A percentile compares a stretch with the other conserved stretches of the same genome.
Conservation (phyloP, 768 basidiomycete genomes). For the Hericium alpestre region DNA sequence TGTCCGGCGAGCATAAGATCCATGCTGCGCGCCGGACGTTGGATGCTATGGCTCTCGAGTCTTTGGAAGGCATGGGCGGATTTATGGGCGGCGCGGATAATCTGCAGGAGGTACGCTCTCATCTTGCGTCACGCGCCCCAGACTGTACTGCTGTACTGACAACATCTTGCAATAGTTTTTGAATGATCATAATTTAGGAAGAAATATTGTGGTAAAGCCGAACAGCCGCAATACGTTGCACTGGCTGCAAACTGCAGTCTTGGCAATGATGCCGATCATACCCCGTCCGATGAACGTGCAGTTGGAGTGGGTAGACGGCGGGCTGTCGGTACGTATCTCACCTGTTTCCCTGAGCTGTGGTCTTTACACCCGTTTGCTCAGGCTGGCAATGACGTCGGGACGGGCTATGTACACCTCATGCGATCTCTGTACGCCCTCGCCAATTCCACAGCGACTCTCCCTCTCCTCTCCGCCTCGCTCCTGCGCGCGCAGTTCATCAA, state of each 20-base stretch:
- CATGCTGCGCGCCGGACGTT: conserved; percentile 41
- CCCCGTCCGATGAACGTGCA: conserved; percentile 29
- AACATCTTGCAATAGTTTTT: conserved; percentile 28
- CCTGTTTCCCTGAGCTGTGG: not conserved
- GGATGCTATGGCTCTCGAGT: conserved; percentile 33
- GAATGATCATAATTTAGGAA: conserved; percentile 34
- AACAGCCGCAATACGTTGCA: conserved; percentile 43
- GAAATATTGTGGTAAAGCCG: conserved; percentile 46
- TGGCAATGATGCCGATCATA: conserved; percentile 41
- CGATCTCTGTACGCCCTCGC: conserved; percentile 56
- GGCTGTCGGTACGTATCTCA: conserved; percentile 3
- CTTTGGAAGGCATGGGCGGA: conserved; percentile 34
- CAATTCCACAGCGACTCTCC: conserved; percentile 41
- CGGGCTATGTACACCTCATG: conserved; percentile 49
- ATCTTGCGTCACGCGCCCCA: not conserved
- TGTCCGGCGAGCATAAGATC: conserved; percentile 51
- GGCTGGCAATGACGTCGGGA: conserved; percentile 13
- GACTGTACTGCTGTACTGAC: not conserved
- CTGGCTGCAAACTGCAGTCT: conserved; percentile 48
- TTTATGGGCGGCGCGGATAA: conserved; percentile 20
- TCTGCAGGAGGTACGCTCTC: conserved; percentile 19
- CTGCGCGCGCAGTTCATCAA: conserved; percentile 57
- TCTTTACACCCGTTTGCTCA: not conserved
- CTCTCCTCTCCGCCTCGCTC: conserved; percentile 43
- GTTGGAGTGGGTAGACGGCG: conserved; percentile 41